Percentiles rank a stretch among this genome's conserved stretches.
These are phyloP conservation scores for Bisporella sp. DNA, from an alignment of 2,329 filamentous ascomycete species.

Conservation along the genomic window DNA sequence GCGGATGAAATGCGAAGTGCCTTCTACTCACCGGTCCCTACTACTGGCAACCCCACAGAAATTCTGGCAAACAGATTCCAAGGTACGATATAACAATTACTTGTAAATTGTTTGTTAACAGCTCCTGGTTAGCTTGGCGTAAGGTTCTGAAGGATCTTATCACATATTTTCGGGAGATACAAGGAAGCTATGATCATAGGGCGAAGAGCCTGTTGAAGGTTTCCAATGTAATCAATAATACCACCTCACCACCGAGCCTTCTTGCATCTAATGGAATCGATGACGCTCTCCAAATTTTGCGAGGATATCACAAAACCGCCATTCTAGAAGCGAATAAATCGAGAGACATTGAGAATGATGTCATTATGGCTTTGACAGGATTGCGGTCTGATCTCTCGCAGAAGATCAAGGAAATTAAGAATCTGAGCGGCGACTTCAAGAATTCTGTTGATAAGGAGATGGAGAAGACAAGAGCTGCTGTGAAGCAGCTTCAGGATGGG, in stretches of 20 bases:
- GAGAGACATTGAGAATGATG: slow-evolving; percentile 82
- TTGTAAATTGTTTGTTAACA: slow-evolving; percentile 6
- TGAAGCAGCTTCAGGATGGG: slow-evolving; percentile 74
- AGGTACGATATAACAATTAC: slow-evolving; percentile 43
- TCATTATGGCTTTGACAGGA: slow-evolving; percentile 79
- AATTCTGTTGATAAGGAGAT: slow-evolving; percentile 95
- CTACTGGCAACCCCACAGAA: slow-evolving; percentile 80
- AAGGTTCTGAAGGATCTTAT: slow-evolving; percentile 94
- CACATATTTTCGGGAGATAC: slow-evolving; percentile 86
- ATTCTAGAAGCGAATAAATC: slow-evolving; percentile 81
- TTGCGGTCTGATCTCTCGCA: slow-evolving; percentile 82
- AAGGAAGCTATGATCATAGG: slow-evolving; percentile 79
- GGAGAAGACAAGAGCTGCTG: slow-evolving; percentile 71
- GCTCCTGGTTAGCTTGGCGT: slow-evolving; percentile 64
- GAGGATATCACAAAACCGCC: slow-evolving; percentile 75
- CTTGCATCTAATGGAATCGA: slow-evolving; percentile 76
- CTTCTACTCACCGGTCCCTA: slow-evolving; percentile 86
- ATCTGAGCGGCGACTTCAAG: slow-evolving; percentile 88
- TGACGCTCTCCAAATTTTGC: slow-evolving; percentile 75
- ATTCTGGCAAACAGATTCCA: slow-evolving; percentile 82
- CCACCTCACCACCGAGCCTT: slow-evolving; percentile 67
- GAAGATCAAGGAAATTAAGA: slow-evolving; percentile 98
- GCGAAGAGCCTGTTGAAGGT: slow-evolving; percentile 78
- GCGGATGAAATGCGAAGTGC: slow-evolving; percentile 71
- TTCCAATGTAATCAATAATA: slow-evolving; percentile 78